Percentiles rank a stretch among this genome's conserved stretches.
phyloP scores from a whole-genome alignment of 495 filamentous ascomycete species.

The Penicillium simplicissimum region DNA sequence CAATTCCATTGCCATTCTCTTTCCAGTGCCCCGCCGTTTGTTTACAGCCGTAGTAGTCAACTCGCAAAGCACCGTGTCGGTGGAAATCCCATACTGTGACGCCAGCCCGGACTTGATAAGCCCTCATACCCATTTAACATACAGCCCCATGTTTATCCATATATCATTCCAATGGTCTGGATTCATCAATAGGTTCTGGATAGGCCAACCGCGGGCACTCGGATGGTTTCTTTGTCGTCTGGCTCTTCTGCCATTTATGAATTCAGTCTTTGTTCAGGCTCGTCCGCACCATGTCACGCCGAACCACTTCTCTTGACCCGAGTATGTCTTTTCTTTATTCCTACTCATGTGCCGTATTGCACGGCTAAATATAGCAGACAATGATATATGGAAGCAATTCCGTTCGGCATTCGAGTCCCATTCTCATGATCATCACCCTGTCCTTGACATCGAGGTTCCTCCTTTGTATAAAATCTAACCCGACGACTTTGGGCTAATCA shows the following conservation, averaged over 20 bases:
- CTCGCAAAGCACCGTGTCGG: too few relatives aligned
- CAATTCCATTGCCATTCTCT: too few relatives aligned
- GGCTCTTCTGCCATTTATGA: not conserved
- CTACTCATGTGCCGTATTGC: not conserved
- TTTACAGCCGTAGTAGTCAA: too few relatives aligned
- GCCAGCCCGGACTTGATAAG: too few relatives aligned
- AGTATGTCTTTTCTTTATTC: not conserved
- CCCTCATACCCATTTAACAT: too few relatives aligned
- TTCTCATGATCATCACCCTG: not conserved
- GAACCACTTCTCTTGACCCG: not conserved
- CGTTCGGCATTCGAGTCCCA: not conserved
- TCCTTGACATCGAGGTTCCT: not conserved
- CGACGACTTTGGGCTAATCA: not conserved
- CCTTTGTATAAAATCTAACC: not conserved
- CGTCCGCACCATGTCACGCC: not conserved
- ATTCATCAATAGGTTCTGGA: too few relatives aligned
- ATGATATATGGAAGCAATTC: not conserved
- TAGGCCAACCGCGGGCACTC: too few relatives aligned
- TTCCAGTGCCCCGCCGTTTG: too few relatives aligned
- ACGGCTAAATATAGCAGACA: not conserved
- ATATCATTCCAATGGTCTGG: too few relatives aligned
- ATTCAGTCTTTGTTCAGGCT: not conserved
- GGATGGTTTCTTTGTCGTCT: too few relatives aligned
- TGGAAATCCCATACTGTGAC: too few relatives aligned
- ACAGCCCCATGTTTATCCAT: too few relatives aligned